phyloP scores from a whole-genome alignment of 257 asterid species.

The Solanum gracilifrons region DNA sequence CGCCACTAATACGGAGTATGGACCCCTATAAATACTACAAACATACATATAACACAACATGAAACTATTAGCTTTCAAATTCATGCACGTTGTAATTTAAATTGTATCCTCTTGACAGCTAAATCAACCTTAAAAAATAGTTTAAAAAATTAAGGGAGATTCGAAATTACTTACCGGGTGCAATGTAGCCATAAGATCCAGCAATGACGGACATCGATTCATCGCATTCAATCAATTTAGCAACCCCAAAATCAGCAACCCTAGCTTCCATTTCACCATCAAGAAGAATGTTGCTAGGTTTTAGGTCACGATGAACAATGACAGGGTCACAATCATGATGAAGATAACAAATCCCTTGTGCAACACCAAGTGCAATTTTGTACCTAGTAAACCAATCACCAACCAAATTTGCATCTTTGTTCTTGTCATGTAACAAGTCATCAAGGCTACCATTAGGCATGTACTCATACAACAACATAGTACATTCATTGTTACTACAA shows the following conservation, averaged over 20 bases:
- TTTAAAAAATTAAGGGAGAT: background rate
- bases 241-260: conserved; percentile 89
- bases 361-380: conserved; percentile 73
- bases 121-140: background rate
- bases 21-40: background rate
- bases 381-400: conserved; percentile 72
- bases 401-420: conserved; percentile 38
- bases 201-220: conserved; percentile 84
- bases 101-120: background rate
- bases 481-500: conserved; percentile 48
- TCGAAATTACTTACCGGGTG: conserved; percentile 44
- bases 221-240: conserved; percentile 51
- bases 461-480: conserved; percentile 84
- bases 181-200: conserved; percentile 93
- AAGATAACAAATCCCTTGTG: conserved; percentile 80
- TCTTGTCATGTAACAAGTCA: conserved; percentile 60
- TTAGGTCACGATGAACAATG: conserved; percentile 68
- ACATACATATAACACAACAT: background rate
- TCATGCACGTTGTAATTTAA: background rate
- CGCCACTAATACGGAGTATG: background rate
- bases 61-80: background rate
- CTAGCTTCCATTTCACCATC: conserved; percentile 78
- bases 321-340: conserved; percentile 85
- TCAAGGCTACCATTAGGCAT: conserved; percentile 94
- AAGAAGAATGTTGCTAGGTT: conserved; percentile 66